phyloP scores from a whole-genome alignment of 495 filamentous ascomycete species.

The Talaromyces ruber region DNA sequence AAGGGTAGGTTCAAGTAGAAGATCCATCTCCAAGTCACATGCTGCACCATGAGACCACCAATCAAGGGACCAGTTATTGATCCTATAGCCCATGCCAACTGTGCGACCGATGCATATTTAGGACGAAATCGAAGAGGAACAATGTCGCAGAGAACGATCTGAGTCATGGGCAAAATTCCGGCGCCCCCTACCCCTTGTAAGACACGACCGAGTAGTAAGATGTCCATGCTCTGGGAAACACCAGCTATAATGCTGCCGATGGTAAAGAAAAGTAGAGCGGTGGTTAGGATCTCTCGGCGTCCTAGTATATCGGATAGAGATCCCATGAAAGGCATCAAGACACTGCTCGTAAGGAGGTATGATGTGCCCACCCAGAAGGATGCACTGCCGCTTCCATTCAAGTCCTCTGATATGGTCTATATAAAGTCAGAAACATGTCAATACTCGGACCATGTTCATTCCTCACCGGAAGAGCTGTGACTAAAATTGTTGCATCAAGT shows the following conservation, averaged over 20 bases:
- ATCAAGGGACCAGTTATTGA: slow-evolving; percentile 18
- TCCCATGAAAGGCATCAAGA: slow-evolving; percentile 38
- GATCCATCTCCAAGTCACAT: slow-evolving; percentile 24
- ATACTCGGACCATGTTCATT: background rate
- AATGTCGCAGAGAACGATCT: slow-evolving; percentile 26
- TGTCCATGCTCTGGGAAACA: slow-evolving; percentile 7
- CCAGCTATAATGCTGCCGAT: slow-evolving; percentile 16
- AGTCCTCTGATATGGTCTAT: slow-evolving; percentile 28
- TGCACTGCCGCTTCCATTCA: slow-evolving; percentile 36
- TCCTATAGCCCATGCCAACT: slow-evolving; percentile 26
- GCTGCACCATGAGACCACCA: slow-evolving; percentile 19
- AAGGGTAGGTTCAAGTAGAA: slow-evolving; percentile 34
- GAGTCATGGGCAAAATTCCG: slow-evolving; percentile 19
- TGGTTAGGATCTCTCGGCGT: slow-evolving; percentile 34
- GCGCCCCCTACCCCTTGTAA: slow-evolving; percentile 28
- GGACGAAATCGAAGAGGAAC: slow-evolving; percentile 27
- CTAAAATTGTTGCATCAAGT: slow-evolving; percentile 47
- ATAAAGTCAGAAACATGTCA: background rate
- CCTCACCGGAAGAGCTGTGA: slow-evolving; percentile 27
- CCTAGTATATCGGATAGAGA: slow-evolving; percentile 42
- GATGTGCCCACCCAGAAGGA: slow-evolving; percentile 49
- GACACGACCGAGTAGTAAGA: slow-evolving; percentile 21
- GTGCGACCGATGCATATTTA: slow-evolving; percentile 20
- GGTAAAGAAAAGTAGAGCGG: slow-evolving; percentile 26
- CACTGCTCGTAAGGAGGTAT: slow-evolving; percentile 39